Base-by-base conservation (phyloP, 1,139 yeast genomes). In the Taphrina betulina region DNA sequence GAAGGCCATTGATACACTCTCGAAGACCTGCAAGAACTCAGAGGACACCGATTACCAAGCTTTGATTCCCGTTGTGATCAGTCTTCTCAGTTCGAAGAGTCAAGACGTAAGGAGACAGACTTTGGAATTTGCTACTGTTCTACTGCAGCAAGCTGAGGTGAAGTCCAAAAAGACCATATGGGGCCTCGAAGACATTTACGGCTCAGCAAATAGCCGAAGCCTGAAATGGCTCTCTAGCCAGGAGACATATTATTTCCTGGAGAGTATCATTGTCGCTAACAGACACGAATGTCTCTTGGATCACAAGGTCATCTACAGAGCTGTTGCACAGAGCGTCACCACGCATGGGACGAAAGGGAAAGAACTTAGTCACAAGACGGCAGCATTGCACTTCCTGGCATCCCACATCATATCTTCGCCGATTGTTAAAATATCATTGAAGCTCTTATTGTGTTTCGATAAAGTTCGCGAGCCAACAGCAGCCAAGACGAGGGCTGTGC, bases 141-240 rank as follows among this genome's bases (percentile, higher is more conserved):
- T 35, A 26, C 33, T 14, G 4, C 5, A 40, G 4, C 26, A 40
- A 2, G n/a, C 33, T n/a, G 12, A 23, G 14, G 12, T 24, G 10
- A 48, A 34, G 28, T 20, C 54, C 5, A 40, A 40, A 23, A 26
- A 12, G 31, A 17, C 16, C 31, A 42, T 55, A n/a, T 55, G 53
- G 43, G 54, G 54, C n/a, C 22, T 55, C 31, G 50, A 50, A 14
- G 33, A 38, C 28, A 33, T 50, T 4, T 50, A 50, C 33, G 54
- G 54, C 12, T 8, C 36, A 5, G 34, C 29, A 5, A 77, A 69
- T 53, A 72, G 68, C 60, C 75, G 75, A 48, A 79, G 84, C 22
- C 75, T 83, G 34, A 66, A 67, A 43, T 70, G 72, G 64, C 73
- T 88, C 34, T 73, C 84, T 34, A 84, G 89, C 48, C 78, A 79